Conservation (phyloP, 2,329 filamentous ascomycete genomes). For the Sporothrix globosa region DNA sequence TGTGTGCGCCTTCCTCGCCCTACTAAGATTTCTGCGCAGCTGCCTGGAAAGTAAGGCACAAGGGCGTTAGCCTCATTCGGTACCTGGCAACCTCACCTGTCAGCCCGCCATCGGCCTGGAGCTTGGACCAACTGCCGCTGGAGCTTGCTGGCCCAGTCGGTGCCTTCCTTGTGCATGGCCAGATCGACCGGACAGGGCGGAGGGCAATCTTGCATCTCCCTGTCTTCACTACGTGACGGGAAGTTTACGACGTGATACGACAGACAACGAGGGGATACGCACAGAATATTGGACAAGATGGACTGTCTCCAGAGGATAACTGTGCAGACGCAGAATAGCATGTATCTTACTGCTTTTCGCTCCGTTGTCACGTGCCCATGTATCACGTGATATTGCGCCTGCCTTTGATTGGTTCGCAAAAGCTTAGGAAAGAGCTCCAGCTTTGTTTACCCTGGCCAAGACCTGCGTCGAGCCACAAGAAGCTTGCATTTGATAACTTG, state of each 20-base stretch:
- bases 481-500: not conserved
- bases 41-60: slow-evolving; percentile 6
- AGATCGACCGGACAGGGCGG: not conserved
- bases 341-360: too few species aligned
- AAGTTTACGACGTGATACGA: not conserved
- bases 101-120: slow-evolving; percentile 19
- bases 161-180: not conserved
- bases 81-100: slow-evolving; percentile 8
- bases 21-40: not conserved
- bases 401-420: not conserved
- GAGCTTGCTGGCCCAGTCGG: slow-evolving; percentile 6
- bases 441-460: not conserved
- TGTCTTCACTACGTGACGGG: not conserved
- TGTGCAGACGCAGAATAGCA: too few species aligned
- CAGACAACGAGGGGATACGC: too few species aligned
- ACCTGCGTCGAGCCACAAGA: too few species aligned
- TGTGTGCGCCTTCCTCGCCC: not conserved
- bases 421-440: slow-evolving; percentile 12
- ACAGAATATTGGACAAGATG: too few species aligned
- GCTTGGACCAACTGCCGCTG: slow-evolving; percentile 19
- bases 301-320: too few species aligned
- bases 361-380: not conserved
- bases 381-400: not conserved
- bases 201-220: slow-evolving; percentile 12
- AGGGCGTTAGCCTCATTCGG: not conserved